Base-by-base conservation (phyloP, 2,329 filamentous ascomycete species). In the Pseudogymnoascus sp. region DNA sequence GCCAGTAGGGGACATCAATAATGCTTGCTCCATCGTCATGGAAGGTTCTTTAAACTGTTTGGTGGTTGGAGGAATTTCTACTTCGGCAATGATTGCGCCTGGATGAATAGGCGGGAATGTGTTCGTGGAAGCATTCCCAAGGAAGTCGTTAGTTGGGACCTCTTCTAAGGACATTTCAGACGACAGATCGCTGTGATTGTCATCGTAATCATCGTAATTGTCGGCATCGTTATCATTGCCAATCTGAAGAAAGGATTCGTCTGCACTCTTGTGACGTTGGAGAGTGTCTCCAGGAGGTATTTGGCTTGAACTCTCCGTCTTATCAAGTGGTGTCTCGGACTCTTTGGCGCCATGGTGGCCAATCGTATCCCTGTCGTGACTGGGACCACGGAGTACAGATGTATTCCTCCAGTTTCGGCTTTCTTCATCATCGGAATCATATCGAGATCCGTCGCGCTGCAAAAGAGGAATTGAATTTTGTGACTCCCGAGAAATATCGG, bases 391-490 rank as follows among this genome's bases (percentile, higher is more conserved):
- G 4, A 86, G 75, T 28, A 86, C 72, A 0, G 85, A 87, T 43
- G 77, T 79, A 40, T 84, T 75, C 8, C 79, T 80, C 84, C 84
- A 87, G 64, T 81, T 78, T 6, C 72, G 74, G 10, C 76, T 76
- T 26, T 71, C 69, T 38, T 73, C 75, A 63, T 75, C 76, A 66
- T 78, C 79, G 6, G 70, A 74, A 1, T 74, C 79, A 65, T 84
- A 81, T 43, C 85, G 82, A 0, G 79, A 81, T 31, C 81, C 72
- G 2, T 83, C 89, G 60, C 89, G 84, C 65, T 93, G 88, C 11
- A 96, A 81, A 6, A 95, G 80, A 3, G 91, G 90, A 35, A 88
- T 86, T 0, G 90, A 93, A 40, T 84, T 88, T 72, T 91, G 92
- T 0, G 90, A 93, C 60, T 88, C 86, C 28, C 85, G 82, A 0